These are phyloP conservation scores for Filosporella fistucella DNA, from an alignment of 495 filamentous ascomycete genomes.

Conservation along the genomic window DNA sequence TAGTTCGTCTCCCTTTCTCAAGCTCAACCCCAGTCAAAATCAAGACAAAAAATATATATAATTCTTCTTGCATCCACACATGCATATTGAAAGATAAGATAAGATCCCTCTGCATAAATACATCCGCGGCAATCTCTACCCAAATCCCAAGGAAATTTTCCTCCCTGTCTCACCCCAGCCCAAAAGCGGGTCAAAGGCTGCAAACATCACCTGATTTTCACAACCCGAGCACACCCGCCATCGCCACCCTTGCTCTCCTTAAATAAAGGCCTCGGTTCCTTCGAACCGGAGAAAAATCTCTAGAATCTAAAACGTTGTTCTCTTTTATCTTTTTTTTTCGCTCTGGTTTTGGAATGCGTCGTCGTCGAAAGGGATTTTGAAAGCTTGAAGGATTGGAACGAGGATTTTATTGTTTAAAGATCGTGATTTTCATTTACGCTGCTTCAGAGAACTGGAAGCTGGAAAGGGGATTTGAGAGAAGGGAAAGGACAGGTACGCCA, in stretches of 20 bases:
- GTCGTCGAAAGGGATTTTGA: neutral
- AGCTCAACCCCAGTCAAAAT: no score
- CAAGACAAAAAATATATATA: no score
- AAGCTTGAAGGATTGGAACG: neutral
- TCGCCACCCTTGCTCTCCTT: neutral
- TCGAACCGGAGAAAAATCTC: neutral
- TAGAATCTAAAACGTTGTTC: neutral
- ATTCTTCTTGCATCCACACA: no score
- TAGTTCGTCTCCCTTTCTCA: no score
- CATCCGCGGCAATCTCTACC: no score
- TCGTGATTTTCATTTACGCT: no score
- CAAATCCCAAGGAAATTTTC: neutral
- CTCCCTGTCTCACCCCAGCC: neutral
- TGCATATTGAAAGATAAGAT: no score
- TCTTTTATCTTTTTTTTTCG: neutral
- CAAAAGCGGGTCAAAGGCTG: neutral
- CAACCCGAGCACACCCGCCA: neutral
- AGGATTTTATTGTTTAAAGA: no score
- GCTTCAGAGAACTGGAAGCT: no score
- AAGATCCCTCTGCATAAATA: no score
- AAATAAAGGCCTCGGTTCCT: neutral
- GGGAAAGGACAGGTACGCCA: no score
- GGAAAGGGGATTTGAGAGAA: no score
- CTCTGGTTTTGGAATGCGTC: neutral
- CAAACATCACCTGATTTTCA: slow-evolving; percentile 3